phyloP scores from a whole-genome alignment of 257 asterid genomes.

The Jacaranda copaia region DNA sequence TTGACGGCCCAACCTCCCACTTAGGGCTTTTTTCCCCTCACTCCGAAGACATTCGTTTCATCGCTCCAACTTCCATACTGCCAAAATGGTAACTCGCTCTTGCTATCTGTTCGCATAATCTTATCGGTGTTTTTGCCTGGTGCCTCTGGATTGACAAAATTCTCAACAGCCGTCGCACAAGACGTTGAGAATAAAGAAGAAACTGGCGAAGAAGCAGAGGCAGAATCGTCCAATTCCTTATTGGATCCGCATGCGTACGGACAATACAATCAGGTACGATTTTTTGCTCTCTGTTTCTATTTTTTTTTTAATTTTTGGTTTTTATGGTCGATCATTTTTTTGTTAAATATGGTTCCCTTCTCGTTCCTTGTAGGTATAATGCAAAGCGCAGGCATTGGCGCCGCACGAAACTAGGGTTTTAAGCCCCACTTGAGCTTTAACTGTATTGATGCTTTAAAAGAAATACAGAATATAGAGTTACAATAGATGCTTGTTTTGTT shows the following conservation, averaged over 20 bases:
- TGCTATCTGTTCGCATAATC: not conserved
- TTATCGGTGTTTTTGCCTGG: not conserved
- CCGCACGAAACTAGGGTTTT: constrained; percentile 37
- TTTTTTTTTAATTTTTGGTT: not conserved
- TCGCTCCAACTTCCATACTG: not conserved
- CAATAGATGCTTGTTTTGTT: not conserved
- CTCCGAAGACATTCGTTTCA: not conserved
- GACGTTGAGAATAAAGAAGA: constrained; percentile 54
- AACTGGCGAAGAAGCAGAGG: constrained; percentile 58
- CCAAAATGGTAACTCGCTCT: constrained; percentile 29
- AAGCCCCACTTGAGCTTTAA: not conserved
- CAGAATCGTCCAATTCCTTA: constrained; percentile 52
- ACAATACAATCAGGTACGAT: constrained; percentile 48
- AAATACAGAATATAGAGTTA: not conserved
- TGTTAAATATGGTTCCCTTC: not conserved
- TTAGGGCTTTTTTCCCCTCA: too few relatives aligned
- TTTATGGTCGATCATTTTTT: not conserved
- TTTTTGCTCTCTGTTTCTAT: not conserved
- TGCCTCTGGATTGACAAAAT: not conserved
- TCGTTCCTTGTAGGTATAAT: constrained; percentile 26
- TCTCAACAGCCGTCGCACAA: constrained; percentile 52
- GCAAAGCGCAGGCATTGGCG: constrained; percentile 42
- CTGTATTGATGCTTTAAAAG: not conserved
- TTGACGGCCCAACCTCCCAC: too few relatives aligned
- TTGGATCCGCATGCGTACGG: constrained; percentile 56